Evolutionary conservation across 441 rosid genomes (phyloP).

Genomic region (Gossypium davidsonii): DNA sequence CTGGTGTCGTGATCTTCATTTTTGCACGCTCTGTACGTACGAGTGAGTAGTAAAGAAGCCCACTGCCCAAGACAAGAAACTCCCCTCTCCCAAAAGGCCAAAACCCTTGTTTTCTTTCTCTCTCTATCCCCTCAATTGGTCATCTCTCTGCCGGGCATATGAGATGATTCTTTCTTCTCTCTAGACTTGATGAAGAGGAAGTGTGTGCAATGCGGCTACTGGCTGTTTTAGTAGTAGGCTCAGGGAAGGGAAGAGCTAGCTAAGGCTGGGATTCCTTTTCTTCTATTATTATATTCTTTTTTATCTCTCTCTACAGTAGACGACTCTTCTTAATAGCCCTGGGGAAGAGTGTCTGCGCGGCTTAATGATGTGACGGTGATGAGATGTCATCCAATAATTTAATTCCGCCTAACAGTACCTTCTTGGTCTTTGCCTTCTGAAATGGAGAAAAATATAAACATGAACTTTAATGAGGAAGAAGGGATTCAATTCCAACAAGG

Average conservation of each 20-base stretch:
- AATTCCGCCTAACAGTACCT: not conserved
- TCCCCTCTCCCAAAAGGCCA: not conserved
- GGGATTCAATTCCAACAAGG: slow-evolving; percentile 10
- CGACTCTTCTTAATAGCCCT: not conserved
- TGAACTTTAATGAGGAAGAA: not conserved
- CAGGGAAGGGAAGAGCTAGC: not conserved
- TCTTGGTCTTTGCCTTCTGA: not conserved
- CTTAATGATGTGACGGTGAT: slow-evolving; percentile 40
- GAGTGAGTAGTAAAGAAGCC: slow-evolving; percentile 1
- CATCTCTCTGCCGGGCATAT: not conserved
- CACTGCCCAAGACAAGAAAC: slow-evolving; percentile 12
- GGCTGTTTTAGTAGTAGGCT: not conserved
- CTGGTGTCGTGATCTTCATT: not conserved
- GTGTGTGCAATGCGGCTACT: not conserved
- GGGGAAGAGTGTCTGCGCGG: slow-evolving; percentile 29
- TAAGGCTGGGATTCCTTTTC: not conserved
- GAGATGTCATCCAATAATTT: slow-evolving; percentile 9
- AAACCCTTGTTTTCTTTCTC: not conserved
- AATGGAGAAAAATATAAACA: not conserved
- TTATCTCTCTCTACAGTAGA: not conserved
- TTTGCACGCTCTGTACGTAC: not conserved
- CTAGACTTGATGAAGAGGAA: not conserved
- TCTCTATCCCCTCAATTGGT: not conserved
- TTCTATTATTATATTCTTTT: not conserved
- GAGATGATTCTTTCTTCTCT: not conserved